Base-by-base conservation (phyloP, 768 basidiomycete genomes). In the Pholiota molesta region DNA sequence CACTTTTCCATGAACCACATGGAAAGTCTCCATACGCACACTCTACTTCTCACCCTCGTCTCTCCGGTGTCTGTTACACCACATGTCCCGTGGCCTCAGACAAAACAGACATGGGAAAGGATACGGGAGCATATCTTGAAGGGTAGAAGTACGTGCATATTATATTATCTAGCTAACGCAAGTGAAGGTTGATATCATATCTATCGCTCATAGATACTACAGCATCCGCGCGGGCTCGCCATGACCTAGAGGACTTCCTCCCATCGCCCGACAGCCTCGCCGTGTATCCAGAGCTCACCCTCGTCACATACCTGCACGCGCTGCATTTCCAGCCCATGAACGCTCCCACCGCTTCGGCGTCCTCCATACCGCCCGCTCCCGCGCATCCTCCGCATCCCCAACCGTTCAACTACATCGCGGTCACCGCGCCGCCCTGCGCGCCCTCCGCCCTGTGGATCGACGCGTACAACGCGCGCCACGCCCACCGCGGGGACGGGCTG, bases 391-490 rank as follows among this genome's bases (percentile, higher is more conserved):
- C 44, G 4, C 26, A 56, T 17, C 55, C 33, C 0, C 13, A 40
- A 3, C 55, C 55, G 0, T 35, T 40, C 37, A 56, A 56, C 26
- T 56, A 56, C 39, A 56, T 56, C 40, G 55, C 55, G 3, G 55
- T 29, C 21, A 56, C 21, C 21, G 17, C 40, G 2, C 55, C 55
- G 2, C 55, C 55, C 37, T 56, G 55, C 39, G 40, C 55, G 1
- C 55, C 55, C 3, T 56, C 55, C 7, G 40, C 26, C 2, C 23
- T 56, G 13, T 56, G 55, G 55, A 56, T 56, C 11, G 55, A 56
- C 17, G 33, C 55, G 39, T 56, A 56, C 40, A 56, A 56, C 17
- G 55, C 55, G 11, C 55, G 55, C n/a, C 55, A 56, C 16, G 55
- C 55, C n/a, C 16, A 19, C 14, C 19, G 55, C 4, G 55, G 55